Base-by-base conservation (phyloP, 179 eudicot genomes). In the Actinidia arguta region DNA sequence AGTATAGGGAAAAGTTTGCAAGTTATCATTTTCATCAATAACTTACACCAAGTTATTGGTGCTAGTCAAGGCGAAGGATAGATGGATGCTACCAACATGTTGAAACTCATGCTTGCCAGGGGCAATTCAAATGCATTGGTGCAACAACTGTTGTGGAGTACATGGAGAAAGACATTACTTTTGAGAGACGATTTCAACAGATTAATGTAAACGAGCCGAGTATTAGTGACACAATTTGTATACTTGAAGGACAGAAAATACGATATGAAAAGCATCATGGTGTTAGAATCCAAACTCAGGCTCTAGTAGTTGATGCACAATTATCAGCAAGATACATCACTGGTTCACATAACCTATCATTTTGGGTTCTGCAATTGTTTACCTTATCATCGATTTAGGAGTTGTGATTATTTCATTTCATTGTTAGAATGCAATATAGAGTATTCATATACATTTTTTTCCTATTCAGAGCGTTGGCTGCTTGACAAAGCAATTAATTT, bases 251-350 rank as follows among this genome's bases (percentile, higher is more conserved):
- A 48, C 58, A 93, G 80, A 93, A 95, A 82, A 97, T 93, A 78
- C 92, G 90, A 66, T 95, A 95, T 79, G 98, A 95, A 86, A 97
- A 96, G 4, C 98, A 93, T 83, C 98, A 95, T 84, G 98, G 97
- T 86, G 97, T 93, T 72, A 84, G 94, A n/a, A 93, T 93, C 66
- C 96, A 88, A 84, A 97, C 93, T 56, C 84, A 96, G 12, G 96
- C 96, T 73, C 88, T 93, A 85, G 94, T 95, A 7, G 81, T 88
- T 80, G 97, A 95, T 54, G 92, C 98, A 6, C 97, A 93, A 58
- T 83, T 95, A 31, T 95, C 98, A 0, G 77, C 94, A 14, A 85
- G 98, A 63, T 95, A 95, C 70, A 95, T 95, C 7, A 91, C 96
- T 55, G 91, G 91, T 87, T 80, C 68, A 83, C 22, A 73, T 7